phyloP scores from a whole-genome alignment of 352 stramenopile species.

The Phytopythium mirpurense region DNA sequence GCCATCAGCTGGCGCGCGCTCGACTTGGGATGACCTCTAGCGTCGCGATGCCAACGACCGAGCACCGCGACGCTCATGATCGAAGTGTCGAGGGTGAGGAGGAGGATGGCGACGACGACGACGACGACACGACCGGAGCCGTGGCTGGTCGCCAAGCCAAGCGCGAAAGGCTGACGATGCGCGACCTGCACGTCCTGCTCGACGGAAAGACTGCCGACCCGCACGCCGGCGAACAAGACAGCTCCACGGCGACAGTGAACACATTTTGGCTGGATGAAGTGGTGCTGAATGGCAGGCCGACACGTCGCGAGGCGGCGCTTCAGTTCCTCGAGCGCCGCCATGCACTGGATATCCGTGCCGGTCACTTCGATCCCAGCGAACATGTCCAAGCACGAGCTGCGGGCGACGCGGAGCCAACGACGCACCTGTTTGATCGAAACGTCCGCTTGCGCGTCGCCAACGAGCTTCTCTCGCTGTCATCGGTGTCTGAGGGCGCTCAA shows the following conservation, averaged over 20 bases:
- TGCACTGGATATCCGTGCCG: slow-evolving; percentile 20
- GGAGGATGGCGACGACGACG: slow-evolving; percentile 11
- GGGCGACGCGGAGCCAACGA: slow-evolving; percentile 10
- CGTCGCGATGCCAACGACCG: not conserved
- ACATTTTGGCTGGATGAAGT: slow-evolving; percentile 46
- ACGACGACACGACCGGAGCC: slow-evolving; percentile 26
- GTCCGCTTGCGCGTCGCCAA: slow-evolving; percentile 18
- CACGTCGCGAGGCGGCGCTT: slow-evolving; percentile 22
- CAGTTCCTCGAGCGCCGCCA: slow-evolving; percentile 33
- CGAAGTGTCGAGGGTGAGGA: slow-evolving; percentile 8
- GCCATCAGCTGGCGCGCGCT: slow-evolving; percentile 1
- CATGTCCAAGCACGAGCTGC: not conserved
- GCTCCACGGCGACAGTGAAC: not conserved
- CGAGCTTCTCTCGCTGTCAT: slow-evolving; percentile 15
- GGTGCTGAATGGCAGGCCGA: slow-evolving; percentile 27
- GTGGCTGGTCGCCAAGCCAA: slow-evolving; percentile 43
- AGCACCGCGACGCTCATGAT: not conserved
- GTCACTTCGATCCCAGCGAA: not conserved
- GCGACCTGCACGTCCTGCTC: slow-evolving; percentile 39
- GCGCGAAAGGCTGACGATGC: slow-evolving; percentile 46
- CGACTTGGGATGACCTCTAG: not conserved
- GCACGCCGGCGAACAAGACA: not conserved
- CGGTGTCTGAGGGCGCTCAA: not conserved
- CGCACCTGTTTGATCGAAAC: slow-evolving; percentile 21
- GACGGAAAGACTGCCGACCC: slow-evolving; percentile 11